Percentiles rank a stretch among this genome's conserved stretches.
phyloP scores from a whole-genome alignment of 768 basidiomycete genomes.

The Lactarius tabidus region DNA sequence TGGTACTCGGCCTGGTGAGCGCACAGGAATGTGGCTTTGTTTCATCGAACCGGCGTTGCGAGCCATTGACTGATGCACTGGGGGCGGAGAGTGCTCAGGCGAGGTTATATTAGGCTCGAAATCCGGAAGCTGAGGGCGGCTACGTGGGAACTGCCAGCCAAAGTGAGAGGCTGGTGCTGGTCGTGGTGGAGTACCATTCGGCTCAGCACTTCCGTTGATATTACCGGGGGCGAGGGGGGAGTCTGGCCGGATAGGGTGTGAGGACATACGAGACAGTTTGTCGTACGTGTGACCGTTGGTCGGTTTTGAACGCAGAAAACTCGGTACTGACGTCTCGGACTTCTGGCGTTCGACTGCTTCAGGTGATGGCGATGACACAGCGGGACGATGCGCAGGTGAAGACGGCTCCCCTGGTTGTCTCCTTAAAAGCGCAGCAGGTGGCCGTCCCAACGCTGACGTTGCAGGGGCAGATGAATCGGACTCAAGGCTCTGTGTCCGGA shows the following conservation, averaged over 20 bases:
- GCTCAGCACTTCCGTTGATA: slow-evolving; percentile 15
- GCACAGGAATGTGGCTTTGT: slow-evolving; percentile 45
- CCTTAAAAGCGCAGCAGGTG: background rate
- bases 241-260: slow-evolving; percentile 4
- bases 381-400: background rate
- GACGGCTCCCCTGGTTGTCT: background rate
- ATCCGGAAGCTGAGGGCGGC: slow-evolving; percentile 35
- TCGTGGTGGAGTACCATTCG: slow-evolving; percentile 2
- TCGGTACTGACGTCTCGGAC: slow-evolving; percentile 3
- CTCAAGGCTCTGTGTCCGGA: slow-evolving; percentile 18
- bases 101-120: slow-evolving; percentile 38
- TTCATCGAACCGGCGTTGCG: slow-evolving; percentile 27
- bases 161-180: slow-evolving; percentile 32
- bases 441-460: background rate
- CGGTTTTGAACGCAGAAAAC: background rate
- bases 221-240: slow-evolving; percentile 11
- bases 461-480: slow-evolving; percentile 7
- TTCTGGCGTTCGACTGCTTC: slow-evolving; percentile 3
- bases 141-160: slow-evolving; percentile 41
- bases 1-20: slow-evolving; percentile 36
- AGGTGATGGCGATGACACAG: background rate
- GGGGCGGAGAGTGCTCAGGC: slow-evolving; percentile 25
- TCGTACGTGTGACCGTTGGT: slow-evolving; percentile 7
- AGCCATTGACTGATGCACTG: slow-evolving; percentile 29
- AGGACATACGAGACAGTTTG: background rate